Evolutionary conservation across 2,329 filamentous ascomycete genomes (phyloP), one percentile per base, ranked within the genome.

Genomic region (Pseudocercospora crystallina): DNA sequence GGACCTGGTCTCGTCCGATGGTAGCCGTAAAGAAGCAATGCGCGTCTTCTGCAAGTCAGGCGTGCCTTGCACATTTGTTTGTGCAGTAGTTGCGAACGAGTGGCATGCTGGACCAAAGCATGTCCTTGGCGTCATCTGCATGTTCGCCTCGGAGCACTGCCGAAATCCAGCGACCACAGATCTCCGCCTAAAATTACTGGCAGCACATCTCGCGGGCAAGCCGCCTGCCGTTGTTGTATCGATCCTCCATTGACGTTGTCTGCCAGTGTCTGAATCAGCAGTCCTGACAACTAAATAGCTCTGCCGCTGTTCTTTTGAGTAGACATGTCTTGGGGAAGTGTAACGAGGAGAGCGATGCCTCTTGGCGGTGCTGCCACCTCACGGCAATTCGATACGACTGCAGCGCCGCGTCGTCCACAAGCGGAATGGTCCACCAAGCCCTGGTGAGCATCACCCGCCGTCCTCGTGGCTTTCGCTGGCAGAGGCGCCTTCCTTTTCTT

Each of bases 391-490:
- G 35, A 26, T 33, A 35, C 49, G 38, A 46, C 40, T 15, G 37
- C 42, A 33, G 39, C 42, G 49, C 49, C 49, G 44, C 32, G 33
- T 15, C 34, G 36, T 15, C 37, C 44, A 20, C 31, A 52, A 30
- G 26, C 29, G 49, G 44, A 17, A 39, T 38, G 30, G 44, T 36
- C 13, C 30, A 34, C 17, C 35, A 29, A 26, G 31, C 39, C 38
- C 39, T 43, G 20, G 46, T 37, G 46, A 32, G 20, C 33, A 49
- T 49, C 39, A 44, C 31, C 44, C 33, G 13, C 30, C 41, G 38
- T 33, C 32, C 43, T 43, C 44, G 44, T 44, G 49, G 44, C 43
- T 40, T 46, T 31, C 36, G 33, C 43, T 40, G 37, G 36, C 34
- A 34, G 35, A 37, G 48, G 41, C 40, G 43, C 37, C 43, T 17